These are phyloP conservation scores for Alternaria sp. DNA, from an alignment of 2,329 filamentous ascomycete genomes.

Conservation along the genomic window DNA sequence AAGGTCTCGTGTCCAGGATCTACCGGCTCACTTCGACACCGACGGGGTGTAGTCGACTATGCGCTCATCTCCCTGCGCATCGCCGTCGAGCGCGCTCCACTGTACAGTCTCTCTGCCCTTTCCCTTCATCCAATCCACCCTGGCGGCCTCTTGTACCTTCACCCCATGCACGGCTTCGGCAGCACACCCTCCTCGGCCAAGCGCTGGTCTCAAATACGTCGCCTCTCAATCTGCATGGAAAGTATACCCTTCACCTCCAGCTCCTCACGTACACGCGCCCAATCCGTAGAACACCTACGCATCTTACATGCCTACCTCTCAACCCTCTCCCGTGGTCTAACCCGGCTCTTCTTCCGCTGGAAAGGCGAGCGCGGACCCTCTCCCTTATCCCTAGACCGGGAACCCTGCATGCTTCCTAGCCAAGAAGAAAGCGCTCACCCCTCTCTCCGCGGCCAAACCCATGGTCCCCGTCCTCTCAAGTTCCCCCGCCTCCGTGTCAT, in stretches of 20 bases:
- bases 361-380: conserved; percentile 75
- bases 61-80: conserved; percentile 87
- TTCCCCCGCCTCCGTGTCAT: conserved; percentile 75
- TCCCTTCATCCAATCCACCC: conserved; percentile 79
- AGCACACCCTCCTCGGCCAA: conserved; percentile 74
- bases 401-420: conserved; percentile 71
- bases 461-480: conserved; percentile 56
- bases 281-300: conserved; percentile 69
- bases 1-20: conserved; percentile 80
- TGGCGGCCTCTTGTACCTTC: conserved; percentile 77
- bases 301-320: conserved; percentile 82
- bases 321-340: conserved; percentile 70
- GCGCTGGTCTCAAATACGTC: conserved; percentile 80
- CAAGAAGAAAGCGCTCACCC: conserved; percentile 43
- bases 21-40: conserved; percentile 70
- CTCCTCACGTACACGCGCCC: conserved; percentile 62
- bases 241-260: conserved; percentile 67
- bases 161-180: conserved; percentile 77
- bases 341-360: conserved; percentile 81
- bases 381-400: conserved; percentile 73
- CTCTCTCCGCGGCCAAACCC: conserved; percentile 40
- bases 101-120: conserved; percentile 72
- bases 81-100: conserved; percentile 75
- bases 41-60: conserved; percentile 83
- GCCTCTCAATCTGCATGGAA: conserved; percentile 77